phyloP scores from a whole-genome alignment of 75 land plant species.

The Chamaecyparis obtusa region DNA sequence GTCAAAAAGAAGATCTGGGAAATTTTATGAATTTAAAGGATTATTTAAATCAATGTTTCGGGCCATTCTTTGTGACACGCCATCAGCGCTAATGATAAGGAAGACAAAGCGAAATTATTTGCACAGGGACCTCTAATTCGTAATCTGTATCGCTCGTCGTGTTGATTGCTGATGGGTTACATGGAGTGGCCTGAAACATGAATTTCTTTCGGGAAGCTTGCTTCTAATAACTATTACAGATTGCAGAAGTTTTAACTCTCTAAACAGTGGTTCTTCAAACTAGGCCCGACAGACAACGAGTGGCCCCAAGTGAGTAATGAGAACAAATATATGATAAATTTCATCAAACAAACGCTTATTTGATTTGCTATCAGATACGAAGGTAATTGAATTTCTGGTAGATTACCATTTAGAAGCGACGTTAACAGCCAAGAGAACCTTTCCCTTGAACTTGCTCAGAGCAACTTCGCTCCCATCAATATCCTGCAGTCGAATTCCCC shows the following conservation, averaged over 20 bases:
- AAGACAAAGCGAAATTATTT: neutral
- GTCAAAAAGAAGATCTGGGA: neutral
- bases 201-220: neutral
- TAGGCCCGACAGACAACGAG: neutral
- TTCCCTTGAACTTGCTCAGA: slow-evolving; percentile 75
- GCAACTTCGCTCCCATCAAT: slow-evolving; percentile 67
- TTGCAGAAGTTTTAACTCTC: neutral
- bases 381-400: neutral
- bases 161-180: neutral
- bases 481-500: slow-evolving; percentile 39
- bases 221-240: neutral
- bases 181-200: neutral
- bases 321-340: neutral
- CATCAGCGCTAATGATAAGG: neutral
- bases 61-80: neutral
- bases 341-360: neutral
- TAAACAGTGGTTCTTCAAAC: neutral
- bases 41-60: neutral
- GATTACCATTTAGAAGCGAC: slow-evolving; percentile 86
- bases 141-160: neutral
- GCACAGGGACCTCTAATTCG: neutral
- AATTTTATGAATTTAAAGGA: neutral
- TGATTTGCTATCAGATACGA: neutral
- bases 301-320: neutral
- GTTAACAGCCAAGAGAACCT: slow-evolving; percentile 76